These are phyloP conservation scores for Quercus engelmannii DNA, from an alignment of 306 rosid species.

Conservation along the genomic window DNA sequence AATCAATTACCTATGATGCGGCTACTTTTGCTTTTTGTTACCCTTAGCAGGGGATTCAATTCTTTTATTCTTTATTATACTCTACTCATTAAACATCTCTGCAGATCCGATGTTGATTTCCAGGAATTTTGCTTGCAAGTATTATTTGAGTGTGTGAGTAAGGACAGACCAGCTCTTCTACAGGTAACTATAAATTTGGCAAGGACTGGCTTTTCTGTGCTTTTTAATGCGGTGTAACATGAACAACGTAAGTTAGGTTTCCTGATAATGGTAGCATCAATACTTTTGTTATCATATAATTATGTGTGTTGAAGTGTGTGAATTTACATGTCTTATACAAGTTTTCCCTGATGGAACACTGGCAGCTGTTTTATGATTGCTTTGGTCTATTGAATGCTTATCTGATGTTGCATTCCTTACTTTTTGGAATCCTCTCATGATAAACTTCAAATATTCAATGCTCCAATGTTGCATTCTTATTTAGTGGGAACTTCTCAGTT, in stretches of 20 bases:
- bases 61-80: not conserved
- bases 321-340: not conserved
- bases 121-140: slow-evolving; percentile 99
- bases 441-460: not conserved
- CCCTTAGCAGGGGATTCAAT: not conserved
- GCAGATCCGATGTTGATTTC: slow-evolving; percentile 88
- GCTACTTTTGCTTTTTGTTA: not conserved
- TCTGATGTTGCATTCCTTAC: slow-evolving; percentile 4
- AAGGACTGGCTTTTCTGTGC: not conserved
- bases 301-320: not conserved
- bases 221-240: slow-evolving; percentile 12
- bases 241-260: not conserved
- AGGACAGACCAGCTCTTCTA: slow-evolving; percentile 94
- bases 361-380: slow-evolving; percentile 1
- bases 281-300: not conserved
- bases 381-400: not conserved
- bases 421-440: not conserved
- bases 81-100: slow-evolving; percentile 20
- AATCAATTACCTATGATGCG: not conserved
- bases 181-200: slow-evolving; percentile 50
- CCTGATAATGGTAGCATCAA: slow-evolving; percentile 11
- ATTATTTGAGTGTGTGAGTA: slow-evolving; percentile 94
- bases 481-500: slow-evolving; percentile 6
- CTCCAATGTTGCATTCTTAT: slow-evolving; percentile 8
- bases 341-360: not conserved